Percentiles rank a stretch among this genome's conserved stretches.
Evolutionary conservation across 1,139 yeast genomes (phyloP).

Genomic region (Kodamaea ohmeri): DNA sequence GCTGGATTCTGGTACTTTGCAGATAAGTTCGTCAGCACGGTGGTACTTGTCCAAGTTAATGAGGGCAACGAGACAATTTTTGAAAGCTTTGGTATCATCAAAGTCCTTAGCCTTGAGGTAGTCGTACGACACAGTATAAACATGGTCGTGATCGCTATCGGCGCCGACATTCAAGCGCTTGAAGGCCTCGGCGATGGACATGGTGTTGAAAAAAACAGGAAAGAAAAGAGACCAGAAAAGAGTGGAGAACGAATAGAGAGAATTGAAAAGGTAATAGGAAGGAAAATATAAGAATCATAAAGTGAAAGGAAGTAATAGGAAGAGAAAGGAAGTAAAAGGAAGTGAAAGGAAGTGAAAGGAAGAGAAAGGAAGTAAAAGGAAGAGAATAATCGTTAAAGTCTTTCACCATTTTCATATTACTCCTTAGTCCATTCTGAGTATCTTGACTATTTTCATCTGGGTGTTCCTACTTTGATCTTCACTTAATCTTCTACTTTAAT

Average conservation of each 20-base stretch:
- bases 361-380: too few species aligned
- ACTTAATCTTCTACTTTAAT: too few species aligned
- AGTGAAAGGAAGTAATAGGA: not conserved
- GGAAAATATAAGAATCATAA: too few species aligned
- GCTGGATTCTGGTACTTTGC: conserved; percentile 37
- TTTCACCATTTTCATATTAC: too few species aligned
- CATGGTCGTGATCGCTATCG: conserved; percentile 27
- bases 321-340: not conserved
- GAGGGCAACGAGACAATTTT: conserved; percentile 63
- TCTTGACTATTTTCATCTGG: too few species aligned
- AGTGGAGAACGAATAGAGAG: not conserved
- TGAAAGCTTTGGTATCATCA: conserved; percentile 52
- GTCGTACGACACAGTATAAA: conserved; percentile 43
- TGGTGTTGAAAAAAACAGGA: conserved; percentile 11
- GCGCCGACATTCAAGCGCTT: conserved; percentile 35
- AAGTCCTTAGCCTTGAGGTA: conserved; percentile 42
- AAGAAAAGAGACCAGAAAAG: not conserved
- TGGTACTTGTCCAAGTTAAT: conserved; percentile 70
- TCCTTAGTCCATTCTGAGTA: too few species aligned
- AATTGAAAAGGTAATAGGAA: not conserved
- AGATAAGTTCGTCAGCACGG: conserved; percentile 50
- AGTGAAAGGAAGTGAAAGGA: not conserved
- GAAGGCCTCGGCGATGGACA: conserved; percentile 48
- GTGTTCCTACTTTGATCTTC: too few species aligned
- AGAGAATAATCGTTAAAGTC: too few species aligned